phyloP scores from a whole-genome alignment of 169 alveolate genomes.

The Plasmodium reichenowi region DNA sequence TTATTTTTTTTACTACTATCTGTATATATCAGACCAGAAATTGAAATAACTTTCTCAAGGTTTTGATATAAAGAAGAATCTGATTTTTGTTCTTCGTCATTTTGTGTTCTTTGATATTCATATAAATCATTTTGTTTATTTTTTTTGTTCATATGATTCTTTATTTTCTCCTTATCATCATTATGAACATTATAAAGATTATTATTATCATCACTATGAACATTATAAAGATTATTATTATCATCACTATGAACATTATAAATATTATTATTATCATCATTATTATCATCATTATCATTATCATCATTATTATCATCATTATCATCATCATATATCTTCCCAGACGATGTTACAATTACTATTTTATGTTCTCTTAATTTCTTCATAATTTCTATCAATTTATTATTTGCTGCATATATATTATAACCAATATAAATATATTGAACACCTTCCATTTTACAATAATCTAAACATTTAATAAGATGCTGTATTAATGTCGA shows the following conservation, averaged over 20 bases:
- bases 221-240: too few species aligned
- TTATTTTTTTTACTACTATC: neutral
- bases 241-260: too few species aligned
- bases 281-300: neutral
- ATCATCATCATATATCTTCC: neutral
- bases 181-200: neutral
- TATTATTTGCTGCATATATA: constrained; percentile 22
- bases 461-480: constrained; percentile 37
- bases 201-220: neutral
- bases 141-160: neutral
- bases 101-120: too few species aligned
- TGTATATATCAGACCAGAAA: constrained; percentile 6
- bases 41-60: constrained; percentile 34
- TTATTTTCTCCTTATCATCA: neutral
- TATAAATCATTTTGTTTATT: too few species aligned
- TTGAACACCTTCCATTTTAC: constrained; percentile 25
- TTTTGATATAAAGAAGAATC: constrained; percentile 5
- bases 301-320: neutral
- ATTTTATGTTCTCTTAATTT: constrained; percentile 6
- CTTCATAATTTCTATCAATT: constrained; percentile 27
- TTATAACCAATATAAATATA: constrained; percentile 33
- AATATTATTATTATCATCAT: too few species aligned
- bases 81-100: too few species aligned
- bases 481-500: constrained; percentile 10
- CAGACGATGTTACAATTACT: constrained; percentile 15